A percentile compares a stretch with the other conserved stretches of the same genome.
phyloP scores from a whole-genome alignment of 2,329 filamentous ascomycete species.

The Fusarium globosum region DNA sequence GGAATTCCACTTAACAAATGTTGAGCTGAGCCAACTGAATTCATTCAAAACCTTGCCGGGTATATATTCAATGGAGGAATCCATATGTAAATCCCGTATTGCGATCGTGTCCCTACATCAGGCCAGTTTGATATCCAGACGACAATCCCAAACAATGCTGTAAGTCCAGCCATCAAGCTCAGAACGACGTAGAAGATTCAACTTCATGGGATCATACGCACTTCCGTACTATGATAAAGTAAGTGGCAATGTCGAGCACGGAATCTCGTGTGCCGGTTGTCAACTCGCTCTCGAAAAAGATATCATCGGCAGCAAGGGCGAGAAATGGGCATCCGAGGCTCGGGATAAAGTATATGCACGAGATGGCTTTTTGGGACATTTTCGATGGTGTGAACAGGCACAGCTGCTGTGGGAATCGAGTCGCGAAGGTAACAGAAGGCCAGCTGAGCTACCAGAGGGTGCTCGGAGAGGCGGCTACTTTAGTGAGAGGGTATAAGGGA shows the following conservation, averaged over 20 bases:
- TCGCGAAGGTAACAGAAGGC: not conserved
- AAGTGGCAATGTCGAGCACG: not conserved
- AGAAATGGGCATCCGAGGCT: not conserved
- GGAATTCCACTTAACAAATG: not conserved
- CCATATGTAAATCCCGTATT: not conserved
- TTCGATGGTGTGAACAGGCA: not conserved
- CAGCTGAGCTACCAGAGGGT: not conserved
- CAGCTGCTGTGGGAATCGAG: not conserved
- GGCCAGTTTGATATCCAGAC: not conserved
- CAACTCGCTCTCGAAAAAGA: slow-evolving; percentile 2
- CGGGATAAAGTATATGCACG: not conserved
- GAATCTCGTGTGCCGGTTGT: not conserved
- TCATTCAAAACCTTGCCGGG: not conserved
- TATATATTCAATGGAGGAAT: not conserved
- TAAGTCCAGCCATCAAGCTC: not conserved
- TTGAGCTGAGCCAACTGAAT: not conserved
- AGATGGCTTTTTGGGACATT: not conserved
- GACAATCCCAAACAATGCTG: too few species aligned
- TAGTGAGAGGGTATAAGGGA: not conserved
- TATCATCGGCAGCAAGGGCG: not conserved
- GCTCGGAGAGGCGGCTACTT: not conserved
- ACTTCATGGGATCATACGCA: not conserved
- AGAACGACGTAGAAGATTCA: not conserved
- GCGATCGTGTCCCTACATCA: not conserved
- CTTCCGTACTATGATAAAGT: not conserved